Percentiles rank a stretch among this genome's conserved stretches.
Evolutionary conservation across 805 yeast species (phyloP).

Genomic region (Starmera quercuum): DNA sequence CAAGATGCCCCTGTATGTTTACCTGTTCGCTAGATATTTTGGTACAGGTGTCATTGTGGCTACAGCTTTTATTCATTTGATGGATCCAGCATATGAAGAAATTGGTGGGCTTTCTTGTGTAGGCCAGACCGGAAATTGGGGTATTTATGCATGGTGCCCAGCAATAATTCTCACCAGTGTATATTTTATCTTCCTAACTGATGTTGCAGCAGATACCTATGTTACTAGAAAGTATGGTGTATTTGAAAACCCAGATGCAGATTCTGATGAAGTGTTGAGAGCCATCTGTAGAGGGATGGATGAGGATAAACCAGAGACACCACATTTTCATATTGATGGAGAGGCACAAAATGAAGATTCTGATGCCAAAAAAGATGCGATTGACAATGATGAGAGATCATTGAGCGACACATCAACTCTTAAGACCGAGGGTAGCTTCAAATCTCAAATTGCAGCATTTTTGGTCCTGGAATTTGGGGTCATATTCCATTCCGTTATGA

Average conservation of each 20-base stretch:
- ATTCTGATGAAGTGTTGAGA: conserved; percentile 12
- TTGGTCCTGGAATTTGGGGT: conserved; percentile 66
- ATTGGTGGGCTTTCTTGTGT: conserved; percentile 29
- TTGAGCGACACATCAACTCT: background rate
- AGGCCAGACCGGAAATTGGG: conserved; percentile 36
- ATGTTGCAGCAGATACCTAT: conserved; percentile 30
- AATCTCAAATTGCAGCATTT: conserved; percentile 33
- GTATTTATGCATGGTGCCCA: conserved; percentile 37
- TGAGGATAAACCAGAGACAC: background rate
- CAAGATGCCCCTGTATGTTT: conserved; percentile 31
- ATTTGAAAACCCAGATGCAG: conserved; percentile 14
- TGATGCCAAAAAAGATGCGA: background rate
- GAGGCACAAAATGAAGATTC: background rate
- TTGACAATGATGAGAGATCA: background rate
- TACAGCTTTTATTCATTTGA: conserved; percentile 64
- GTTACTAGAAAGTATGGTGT: conserved; percentile 29
- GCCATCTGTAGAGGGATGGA: conserved; percentile 10
- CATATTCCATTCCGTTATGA: conserved; percentile 66
- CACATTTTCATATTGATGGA: background rate
- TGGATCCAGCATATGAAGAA: conserved; percentile 41
- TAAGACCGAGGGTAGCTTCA: background rate
- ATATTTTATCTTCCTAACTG: conserved; percentile 32
- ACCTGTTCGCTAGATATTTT: conserved; percentile 32
- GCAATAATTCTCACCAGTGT: conserved; percentile 36
- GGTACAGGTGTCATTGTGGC: conserved; percentile 77